Percentiles rank a stretch among this genome's conserved stretches.
These are phyloP conservation scores for Sphaceloma murrayae DNA, from an alignment of 2,329 filamentous ascomycete species.

Conservation along the genomic window DNA sequence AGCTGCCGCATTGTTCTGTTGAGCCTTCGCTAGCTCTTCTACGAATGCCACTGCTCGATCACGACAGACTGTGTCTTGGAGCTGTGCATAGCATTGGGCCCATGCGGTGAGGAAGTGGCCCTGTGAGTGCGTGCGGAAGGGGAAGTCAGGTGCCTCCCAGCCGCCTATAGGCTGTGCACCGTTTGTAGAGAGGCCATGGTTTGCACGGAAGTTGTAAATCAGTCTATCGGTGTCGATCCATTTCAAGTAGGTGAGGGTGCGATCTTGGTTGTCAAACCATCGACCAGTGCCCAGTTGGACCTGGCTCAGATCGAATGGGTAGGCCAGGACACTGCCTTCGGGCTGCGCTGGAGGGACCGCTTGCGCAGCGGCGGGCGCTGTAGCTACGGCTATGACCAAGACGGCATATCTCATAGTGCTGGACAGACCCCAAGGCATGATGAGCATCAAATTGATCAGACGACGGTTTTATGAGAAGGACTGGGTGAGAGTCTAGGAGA, in stretches of 20 bases:
- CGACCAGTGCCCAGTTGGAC: constrained; percentile 34
- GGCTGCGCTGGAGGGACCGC: constrained; percentile 7
- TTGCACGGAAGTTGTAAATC: constrained; percentile 42
- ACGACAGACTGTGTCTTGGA: constrained; percentile 36
- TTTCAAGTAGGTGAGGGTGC: constrained; percentile 41
- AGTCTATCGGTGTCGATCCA: constrained; percentile 38
- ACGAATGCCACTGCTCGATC: constrained; percentile 40
- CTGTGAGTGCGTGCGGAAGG: constrained; percentile 44
- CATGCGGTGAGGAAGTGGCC: constrained; percentile 45
- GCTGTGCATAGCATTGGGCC: constrained; percentile 40
- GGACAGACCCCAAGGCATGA: neutral
- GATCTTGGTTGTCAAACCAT: constrained; percentile 38
- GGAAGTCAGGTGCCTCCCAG: constrained; percentile 47
- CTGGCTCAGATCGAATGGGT: constrained; percentile 35
- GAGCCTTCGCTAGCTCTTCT: constrained; percentile 42
- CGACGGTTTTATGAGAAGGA: too few relatives aligned
- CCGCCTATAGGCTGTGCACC: constrained; percentile 40
- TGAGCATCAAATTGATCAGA: too few relatives aligned
- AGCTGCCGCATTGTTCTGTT: constrained; percentile 40
- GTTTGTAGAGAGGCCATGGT: constrained; percentile 39
- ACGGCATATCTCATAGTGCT: too few relatives aligned
- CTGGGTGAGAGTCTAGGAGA: too few relatives aligned
- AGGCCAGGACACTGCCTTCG: constrained; percentile 30
- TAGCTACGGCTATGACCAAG: too few relatives aligned
- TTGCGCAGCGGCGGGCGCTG: neutral